These are phyloP conservation scores for Chondrostereum purpureum DNA, from an alignment of 1,284 basidiomycete genomes.

Conservation along the genomic window DNA sequence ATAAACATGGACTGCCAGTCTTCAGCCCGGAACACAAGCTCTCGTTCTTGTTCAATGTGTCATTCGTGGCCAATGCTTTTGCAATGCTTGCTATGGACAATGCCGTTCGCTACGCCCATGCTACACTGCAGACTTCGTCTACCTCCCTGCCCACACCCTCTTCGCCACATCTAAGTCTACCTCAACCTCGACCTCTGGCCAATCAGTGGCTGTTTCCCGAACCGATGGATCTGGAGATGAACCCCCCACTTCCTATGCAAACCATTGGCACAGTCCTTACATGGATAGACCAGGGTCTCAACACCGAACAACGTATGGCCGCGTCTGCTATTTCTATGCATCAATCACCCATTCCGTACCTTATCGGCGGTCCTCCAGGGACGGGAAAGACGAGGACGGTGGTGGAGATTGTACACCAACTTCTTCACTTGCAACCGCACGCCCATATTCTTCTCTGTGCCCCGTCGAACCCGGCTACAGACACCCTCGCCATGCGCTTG, in stretches of 20 bases:
- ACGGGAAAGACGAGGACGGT: slow-evolving; percentile 43
- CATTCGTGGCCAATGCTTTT: slow-evolving; percentile 36
- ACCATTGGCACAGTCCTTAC: slow-evolving; percentile 20
- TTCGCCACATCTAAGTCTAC: not conserved
- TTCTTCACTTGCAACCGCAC: slow-evolving; percentile 34
- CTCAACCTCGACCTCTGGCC: slow-evolving; percentile 19
- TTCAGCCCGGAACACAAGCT: slow-evolving; percentile 22
- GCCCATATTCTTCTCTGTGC: slow-evolving; percentile 39
- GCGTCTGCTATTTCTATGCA: slow-evolving; percentile 33
- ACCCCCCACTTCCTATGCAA: slow-evolving; percentile 14
- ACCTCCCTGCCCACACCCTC: slow-evolving; percentile 14
- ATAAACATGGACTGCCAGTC: slow-evolving; percentile 21
- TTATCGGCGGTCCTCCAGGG: slow-evolving; percentile 41
- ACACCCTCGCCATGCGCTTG: slow-evolving; percentile 35
- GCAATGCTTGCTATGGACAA: slow-evolving; percentile 31
- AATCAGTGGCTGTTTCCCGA: slow-evolving; percentile 38
- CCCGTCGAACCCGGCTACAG: slow-evolving; percentile 41
- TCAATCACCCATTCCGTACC: slow-evolving; percentile 34
- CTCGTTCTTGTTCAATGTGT: slow-evolving; percentile 34
- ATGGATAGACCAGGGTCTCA: slow-evolving; percentile 36
- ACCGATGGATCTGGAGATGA: slow-evolving; percentile 21
- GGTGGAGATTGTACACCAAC: slow-evolving; percentile 38
- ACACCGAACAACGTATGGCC: slow-evolving; percentile 35
- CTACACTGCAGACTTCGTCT: not conserved
- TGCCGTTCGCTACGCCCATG: slow-evolving; percentile 23